Percentiles rank a stretch among this genome's conserved stretches.
phyloP scores from a whole-genome alignment of 139 green algal species.

The Yamagishiella unicocca region DNA sequence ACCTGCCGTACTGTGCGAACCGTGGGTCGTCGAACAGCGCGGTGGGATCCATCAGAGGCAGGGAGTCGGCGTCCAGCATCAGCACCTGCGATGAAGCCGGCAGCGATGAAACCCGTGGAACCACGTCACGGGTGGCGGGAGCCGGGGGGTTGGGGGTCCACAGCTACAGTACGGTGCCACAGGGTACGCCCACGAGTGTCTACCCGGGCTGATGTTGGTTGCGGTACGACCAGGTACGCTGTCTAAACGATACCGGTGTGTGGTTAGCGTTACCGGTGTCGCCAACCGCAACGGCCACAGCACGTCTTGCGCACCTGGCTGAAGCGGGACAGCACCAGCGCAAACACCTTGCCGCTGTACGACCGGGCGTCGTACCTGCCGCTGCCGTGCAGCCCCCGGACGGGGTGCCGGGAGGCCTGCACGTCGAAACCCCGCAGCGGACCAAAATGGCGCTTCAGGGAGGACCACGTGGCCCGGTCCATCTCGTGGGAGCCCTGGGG shows the following conservation, averaged over 20 bases:
- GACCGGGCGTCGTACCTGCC: background rate
- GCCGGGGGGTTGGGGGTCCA: no score
- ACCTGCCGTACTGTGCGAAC: conserved; percentile 54
- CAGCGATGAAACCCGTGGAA: no score
- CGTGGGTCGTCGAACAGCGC: conserved; percentile 50
- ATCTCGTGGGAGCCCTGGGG: conserved; percentile 57
- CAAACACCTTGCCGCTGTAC: conserved; percentile 55
- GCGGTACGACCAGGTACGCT: no score
- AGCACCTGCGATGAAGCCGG: conserved; percentile 24
- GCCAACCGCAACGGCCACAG: background rate
- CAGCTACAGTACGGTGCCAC: no score
- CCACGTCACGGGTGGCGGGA: no score
- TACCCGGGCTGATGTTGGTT: no score
- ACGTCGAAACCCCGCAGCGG: conserved; percentile 54
- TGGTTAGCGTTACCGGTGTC: background rate
- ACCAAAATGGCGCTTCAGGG: conserved; percentile 49
- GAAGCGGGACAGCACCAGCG: conserved; percentile 57
- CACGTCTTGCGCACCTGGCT: background rate
- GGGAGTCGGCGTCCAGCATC: conserved; percentile 43
- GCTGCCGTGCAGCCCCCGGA: conserved; percentile 13
- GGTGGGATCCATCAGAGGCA: conserved; percentile 35
- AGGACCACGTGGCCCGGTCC: conserved; percentile 53
- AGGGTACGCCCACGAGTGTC: no score
- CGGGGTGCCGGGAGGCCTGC: conserved; percentile 12
- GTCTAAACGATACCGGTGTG: no score